Conservation (phyloP, 768 basidiomycete species). For the Tylopilus subfusipes region DNA sequence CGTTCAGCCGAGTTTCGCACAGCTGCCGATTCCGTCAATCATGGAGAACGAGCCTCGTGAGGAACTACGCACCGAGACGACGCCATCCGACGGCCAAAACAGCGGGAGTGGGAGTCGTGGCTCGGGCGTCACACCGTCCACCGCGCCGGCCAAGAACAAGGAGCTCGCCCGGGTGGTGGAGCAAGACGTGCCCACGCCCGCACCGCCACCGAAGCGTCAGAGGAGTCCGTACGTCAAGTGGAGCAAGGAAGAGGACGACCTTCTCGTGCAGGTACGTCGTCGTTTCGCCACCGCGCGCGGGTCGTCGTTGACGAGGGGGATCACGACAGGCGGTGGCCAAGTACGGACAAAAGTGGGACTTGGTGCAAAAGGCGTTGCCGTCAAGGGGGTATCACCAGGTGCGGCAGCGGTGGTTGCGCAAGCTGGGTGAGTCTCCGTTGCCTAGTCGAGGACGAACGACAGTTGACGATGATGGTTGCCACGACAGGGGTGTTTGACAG, state of each 20-base stretch:
- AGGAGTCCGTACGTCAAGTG: slow-evolving; percentile 42
- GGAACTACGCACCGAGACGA: slow-evolving; percentile 7
- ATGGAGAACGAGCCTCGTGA: slow-evolving; percentile 7
- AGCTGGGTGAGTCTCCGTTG: slow-evolving; percentile 28
- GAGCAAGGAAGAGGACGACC: slow-evolving; percentile 42
- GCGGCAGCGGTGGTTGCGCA: slow-evolving; percentile 41
- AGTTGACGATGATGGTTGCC: not conserved
- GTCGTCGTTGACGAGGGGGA: not conserved
- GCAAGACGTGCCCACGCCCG: slow-evolving; percentile 19
- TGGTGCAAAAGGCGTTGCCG: slow-evolving; percentile 40
- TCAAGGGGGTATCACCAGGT: slow-evolving; percentile 43
- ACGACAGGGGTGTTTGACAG: slow-evolving; percentile 34
- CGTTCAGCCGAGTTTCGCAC: not conserved
- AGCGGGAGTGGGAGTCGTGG: not conserved
- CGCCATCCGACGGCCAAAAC: slow-evolving; percentile 5
- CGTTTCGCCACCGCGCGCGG: not conserved
- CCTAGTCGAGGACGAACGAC: not conserved
- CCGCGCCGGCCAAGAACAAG: slow-evolving; percentile 15
- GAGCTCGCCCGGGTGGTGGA: slow-evolving; percentile 27
- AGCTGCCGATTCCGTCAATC: not conserved
- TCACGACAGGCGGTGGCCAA: slow-evolving; percentile 36
- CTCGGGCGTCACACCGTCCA: not conserved
- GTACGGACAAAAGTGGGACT: slow-evolving; percentile 38
- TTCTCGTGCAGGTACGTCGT: slow-evolving; percentile 34
- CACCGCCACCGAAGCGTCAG: slow-evolving; percentile 31